Evolutionary conservation across 75 land plant genomes (phyloP).

Genomic region (Pinus taeda): DNA sequence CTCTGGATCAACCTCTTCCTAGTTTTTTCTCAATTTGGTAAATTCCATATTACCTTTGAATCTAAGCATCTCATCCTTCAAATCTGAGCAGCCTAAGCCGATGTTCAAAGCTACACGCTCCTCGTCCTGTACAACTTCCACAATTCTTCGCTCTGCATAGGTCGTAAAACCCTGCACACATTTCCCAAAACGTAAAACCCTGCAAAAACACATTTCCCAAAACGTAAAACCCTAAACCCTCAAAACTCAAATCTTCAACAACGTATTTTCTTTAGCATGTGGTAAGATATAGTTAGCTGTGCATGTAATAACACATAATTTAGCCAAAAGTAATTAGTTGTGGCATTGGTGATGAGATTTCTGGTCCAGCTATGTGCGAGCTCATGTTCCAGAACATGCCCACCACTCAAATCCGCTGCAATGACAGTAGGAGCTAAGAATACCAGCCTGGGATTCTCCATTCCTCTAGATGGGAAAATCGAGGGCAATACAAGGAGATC

Average conservation of each 20-base stretch:
- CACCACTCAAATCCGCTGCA: constrained; percentile 74
- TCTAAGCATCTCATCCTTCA: constrained; percentile 62
- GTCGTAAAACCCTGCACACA: constrained; percentile 78
- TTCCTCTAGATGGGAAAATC: constrained; percentile 91
- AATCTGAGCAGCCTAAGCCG: constrained; percentile 82
- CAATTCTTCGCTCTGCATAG: constrained; percentile 86
- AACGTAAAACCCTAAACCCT: not conserved
- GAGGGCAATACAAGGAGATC: constrained; percentile 77
- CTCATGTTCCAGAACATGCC: constrained; percentile 87
- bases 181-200: constrained; percentile 27
- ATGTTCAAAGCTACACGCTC: constrained; percentile 61
- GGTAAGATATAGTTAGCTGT: not conserved
- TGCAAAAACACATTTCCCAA: constrained; percentile 10
- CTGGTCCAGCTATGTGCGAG: constrained; percentile 98
- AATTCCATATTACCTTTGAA: constrained; percentile 82
- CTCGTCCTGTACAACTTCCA: constrained; percentile 78
- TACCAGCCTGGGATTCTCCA: constrained; percentile 95
- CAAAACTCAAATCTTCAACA: not conserved
- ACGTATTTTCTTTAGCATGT: not conserved
- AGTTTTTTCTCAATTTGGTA: constrained; percentile 70
- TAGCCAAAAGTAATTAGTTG: constrained; percentile 89
- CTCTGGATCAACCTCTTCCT: constrained; percentile 83
- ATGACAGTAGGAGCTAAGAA: constrained; percentile 88
- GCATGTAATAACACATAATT: constrained; percentile 56
- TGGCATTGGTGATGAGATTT: constrained; percentile 83